These are phyloP conservation scores for Houttuynia cordata DNA, from an alignment of 164 flowering plant genomes.

Conservation along the genomic window DNA sequence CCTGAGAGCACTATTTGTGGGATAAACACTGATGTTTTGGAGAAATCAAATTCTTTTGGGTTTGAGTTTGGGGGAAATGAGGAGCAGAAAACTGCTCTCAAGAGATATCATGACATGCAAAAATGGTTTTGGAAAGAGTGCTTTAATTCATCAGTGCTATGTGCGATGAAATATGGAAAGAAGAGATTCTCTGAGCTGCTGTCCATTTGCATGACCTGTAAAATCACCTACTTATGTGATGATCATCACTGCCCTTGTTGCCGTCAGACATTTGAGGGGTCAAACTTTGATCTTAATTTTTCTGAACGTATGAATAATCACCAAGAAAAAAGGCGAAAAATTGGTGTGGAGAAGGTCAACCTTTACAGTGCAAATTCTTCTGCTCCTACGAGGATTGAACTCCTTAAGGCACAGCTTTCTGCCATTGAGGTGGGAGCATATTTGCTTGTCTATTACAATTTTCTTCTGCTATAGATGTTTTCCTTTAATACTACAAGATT, in stretches of 20 bases:
- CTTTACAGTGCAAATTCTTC: conserved; percentile 14
- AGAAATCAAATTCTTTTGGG: conserved; percentile 40
- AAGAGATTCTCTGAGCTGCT: conserved; percentile 40
- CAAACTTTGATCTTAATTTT: conserved; percentile 14
- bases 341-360: conserved; percentile 8
- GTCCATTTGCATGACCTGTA: conserved; percentile 42
- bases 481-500: neutral
- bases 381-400: conserved; percentile 39
- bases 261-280: conserved; percentile 25
- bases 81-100: conserved; percentile 36
- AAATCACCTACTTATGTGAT: conserved; percentile 25
- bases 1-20: conserved; percentile 34
- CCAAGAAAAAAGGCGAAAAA: conserved; percentile 17
- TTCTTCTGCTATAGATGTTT: neutral
- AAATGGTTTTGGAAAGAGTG: conserved; percentile 83
- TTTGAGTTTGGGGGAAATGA: conserved; percentile 49
- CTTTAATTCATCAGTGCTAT: conserved; percentile 29
- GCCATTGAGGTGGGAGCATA: conserved; percentile 46
- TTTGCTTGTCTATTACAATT: neutral
- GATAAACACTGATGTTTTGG: conserved; percentile 24
- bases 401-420: conserved; percentile 52
- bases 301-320: conserved; percentile 43
- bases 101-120: conserved; percentile 52
- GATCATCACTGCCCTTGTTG: conserved; percentile 54
- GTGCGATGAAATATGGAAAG: conserved; percentile 59